Conservation (phyloP, 306 rosid genomes). For the Fragaria ananassa region DNA sequence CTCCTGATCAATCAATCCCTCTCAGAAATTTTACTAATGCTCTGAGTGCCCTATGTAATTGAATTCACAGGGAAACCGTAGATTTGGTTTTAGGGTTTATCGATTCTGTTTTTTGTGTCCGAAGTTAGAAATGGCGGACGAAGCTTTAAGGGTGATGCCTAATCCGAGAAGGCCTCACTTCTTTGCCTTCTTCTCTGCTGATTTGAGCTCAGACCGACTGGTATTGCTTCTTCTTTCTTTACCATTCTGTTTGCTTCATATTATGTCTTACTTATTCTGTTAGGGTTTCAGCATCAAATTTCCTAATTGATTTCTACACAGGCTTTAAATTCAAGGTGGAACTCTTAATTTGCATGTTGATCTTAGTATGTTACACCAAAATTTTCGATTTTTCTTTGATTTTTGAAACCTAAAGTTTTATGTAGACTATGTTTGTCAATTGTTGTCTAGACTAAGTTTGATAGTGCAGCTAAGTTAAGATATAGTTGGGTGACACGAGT, state of each 20-base stretch:
- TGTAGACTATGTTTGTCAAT: no score
- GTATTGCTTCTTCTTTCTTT: conserved; percentile 27
- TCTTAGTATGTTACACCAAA: neutral
- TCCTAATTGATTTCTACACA: neutral
- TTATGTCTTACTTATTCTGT: neutral
- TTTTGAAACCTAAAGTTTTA: neutral
- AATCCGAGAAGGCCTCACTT: conserved; percentile 69
- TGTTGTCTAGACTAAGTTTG: no score
- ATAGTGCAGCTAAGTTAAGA: no score
- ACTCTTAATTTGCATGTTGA: neutral
- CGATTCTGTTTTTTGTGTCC: neutral
- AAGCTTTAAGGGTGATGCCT: conserved; percentile 33
- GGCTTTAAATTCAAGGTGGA: neutral
- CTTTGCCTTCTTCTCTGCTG: conserved; percentile 60
- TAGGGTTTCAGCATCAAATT: conserved; percentile 13
- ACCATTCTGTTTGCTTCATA: neutral
- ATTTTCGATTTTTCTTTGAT: neutral
- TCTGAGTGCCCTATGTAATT: neutral
- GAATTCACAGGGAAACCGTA: conserved; percentile 2
- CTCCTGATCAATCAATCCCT: neutral
- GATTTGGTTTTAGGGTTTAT: neutral
- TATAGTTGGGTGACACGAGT: conserved; percentile 18
- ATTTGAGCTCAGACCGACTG: conserved; percentile 55
- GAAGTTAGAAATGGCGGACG: conserved; percentile 39
- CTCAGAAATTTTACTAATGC: neutral